Base-by-base conservation (phyloP, 768 basidiomycete genomes). In the Xerocomellus intermedius region DNA sequence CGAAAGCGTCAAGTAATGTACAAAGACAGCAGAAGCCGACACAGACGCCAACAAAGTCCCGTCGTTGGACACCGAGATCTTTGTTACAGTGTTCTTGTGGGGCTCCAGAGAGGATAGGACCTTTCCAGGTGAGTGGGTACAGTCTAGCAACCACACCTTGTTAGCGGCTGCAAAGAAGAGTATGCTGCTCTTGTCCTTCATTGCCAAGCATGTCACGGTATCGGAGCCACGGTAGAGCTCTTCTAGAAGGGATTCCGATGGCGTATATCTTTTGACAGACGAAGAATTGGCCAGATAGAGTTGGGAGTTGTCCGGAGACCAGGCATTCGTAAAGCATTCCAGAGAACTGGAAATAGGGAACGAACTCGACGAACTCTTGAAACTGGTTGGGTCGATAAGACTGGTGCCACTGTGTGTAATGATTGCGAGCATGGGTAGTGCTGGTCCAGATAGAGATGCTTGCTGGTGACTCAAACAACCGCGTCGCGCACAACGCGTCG, bases 21-120 rank as follows among this genome's bases (percentile, higher is more conserved):
- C 74, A 63, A 87, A 77, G 19, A 81, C 79, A 3, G 78, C 77
- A 38, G 72, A 70, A 0, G 73, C 58, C 9, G 87, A 82, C 3
- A 81, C 79, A 2, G 81, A 81, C 0, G 83, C 82, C 32, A 90
- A 77, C 21, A 86, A 66, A 5, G 76, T 76, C 13, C 67, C 62
- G 58, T 89, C 86, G 52, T 77, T 83, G 17, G 84, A 85, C 3
- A 88, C 67, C 0, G 87, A 79, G 8, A 91, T 64, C 10, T 78
- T 78, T 12, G 73, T 80, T 38, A 90, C 64, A 8, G 75, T 50
- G 2, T 69, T 55, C 52, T 78, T 81, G 70, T 87, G 85, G 1
- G 78, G 70, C 22, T 76, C 76, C 52, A 87, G 73, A 8, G 79
- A 81, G 49, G 79, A 77, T 3, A 73, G 57, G 47, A 81, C 65